phyloP scores from a whole-genome alignment of 306 rosid genomes.

The Quercus engelmannii region DNA sequence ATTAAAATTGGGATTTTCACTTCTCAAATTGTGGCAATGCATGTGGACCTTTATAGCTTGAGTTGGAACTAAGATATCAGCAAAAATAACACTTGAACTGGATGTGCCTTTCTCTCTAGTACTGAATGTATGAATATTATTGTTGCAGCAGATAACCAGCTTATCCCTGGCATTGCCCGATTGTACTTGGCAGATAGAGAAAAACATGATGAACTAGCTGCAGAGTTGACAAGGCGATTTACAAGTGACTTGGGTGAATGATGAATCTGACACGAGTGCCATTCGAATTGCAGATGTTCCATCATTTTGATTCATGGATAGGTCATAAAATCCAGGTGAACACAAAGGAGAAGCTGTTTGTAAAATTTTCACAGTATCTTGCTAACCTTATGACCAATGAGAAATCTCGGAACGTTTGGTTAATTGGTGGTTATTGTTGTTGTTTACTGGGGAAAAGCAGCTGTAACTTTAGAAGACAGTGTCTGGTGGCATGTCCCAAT shows the following conservation, averaged over 20 bases:
- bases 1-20: too few species aligned
- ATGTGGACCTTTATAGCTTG: not conserved
- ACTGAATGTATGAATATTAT: slow-evolving; percentile 1
- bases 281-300: not conserved
- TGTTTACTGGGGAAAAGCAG: too few species aligned
- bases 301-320: not conserved
- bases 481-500: too few species aligned
- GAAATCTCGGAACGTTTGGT: not conserved
- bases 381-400: not conserved
- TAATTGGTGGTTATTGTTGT: too few species aligned
- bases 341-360: not conserved
- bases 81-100: not conserved
- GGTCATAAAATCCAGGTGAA: not conserved
- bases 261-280: slow-evolving; percentile 26
- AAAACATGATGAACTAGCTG: slow-evolving; percentile 74
- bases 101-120: not conserved
- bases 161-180: slow-evolving; percentile 62
- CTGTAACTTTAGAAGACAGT: too few species aligned
- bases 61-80: not conserved
- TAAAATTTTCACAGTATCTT: not conserved
- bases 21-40: too few species aligned
- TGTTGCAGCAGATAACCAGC: slow-evolving; percentile 57
- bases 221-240: slow-evolving; percentile 79
- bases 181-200: slow-evolving; percentile 67
- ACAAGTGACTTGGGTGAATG: slow-evolving; percentile 55